Base-by-base conservation (phyloP, 2,329 filamentous ascomycete genomes). In the Didymosphaeria variabile region DNA sequence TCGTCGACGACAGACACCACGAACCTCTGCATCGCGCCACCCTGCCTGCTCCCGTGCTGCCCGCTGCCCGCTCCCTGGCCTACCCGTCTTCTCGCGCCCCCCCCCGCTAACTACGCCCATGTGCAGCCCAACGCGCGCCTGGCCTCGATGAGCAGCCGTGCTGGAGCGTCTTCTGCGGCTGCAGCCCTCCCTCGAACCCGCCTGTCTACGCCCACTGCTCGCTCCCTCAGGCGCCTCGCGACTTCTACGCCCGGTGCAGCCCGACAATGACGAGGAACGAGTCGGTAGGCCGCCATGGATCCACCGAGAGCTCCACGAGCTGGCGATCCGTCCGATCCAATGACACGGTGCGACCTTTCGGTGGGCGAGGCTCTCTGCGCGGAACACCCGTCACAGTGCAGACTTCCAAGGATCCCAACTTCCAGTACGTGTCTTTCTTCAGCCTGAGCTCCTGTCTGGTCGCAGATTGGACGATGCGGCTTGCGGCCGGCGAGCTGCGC, bases 231-330 rank as follows among this genome's bases (percentile, higher is more conserved):
- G 61, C 66, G 61, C 63, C 66, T 63, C 61, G 65, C 67, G 62
- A 59, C 60, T 53, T 54, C 42, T 21, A 45, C 55, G 60, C 62
- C 57, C 59, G 46, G 52, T 47, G 49, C 61, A 58, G 65, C 65
- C 66, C 55, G 66, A 72, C 54, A 53, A 91, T 92, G 90, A 87
- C 88, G 80, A 87, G 85, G 79, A 86, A 89, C 82, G 88, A 91
- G 76, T 81, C 82, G 72, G 79, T 80, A 72, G 83, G 84, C 79
- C 89, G 88, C 80, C 86, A 90, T 84, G 88, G 85, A 81, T 89
- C 88, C 66, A 81, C 85, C 67, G 87, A 87, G 80, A 88, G 86
- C 83, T 86, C 86, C 67, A 87, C 86, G 80, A 91, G 88, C 81
- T 87, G 85, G 79, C 85, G 86, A 70, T 91, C 89, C 63, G 85